phyloP scores from a whole-genome alignment of 768 basidiomycete genomes.

The Kwoniella sp. region DNA sequence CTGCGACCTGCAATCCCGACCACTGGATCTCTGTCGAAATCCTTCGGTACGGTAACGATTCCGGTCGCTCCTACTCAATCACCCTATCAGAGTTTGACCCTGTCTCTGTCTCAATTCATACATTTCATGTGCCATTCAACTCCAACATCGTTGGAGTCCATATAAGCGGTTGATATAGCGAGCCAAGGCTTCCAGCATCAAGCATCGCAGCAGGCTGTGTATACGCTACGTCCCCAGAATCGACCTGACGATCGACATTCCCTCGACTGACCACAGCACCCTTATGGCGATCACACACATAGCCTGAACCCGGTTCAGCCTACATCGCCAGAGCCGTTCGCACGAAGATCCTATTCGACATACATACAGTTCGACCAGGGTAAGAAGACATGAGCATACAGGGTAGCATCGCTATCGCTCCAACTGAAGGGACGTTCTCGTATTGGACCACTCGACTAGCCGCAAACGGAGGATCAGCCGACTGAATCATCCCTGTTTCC shows the following conservation, averaged over 20 bases:
- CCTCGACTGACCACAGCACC: not conserved
- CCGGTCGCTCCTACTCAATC: not conserved
- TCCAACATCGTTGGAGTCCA: not conserved
- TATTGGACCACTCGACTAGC: not conserved
- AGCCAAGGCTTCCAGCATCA: too few relatives aligned
- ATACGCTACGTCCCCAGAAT: not conserved
- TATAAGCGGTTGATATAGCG: too few relatives aligned
- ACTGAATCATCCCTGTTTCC: not conserved
- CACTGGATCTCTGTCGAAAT: not conserved
- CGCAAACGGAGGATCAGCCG: not conserved
- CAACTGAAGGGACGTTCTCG: not conserved
- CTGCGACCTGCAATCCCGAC: not conserved
- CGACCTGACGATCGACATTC: not conserved
- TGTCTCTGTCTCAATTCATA: not conserved
- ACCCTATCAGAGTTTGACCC: not conserved
- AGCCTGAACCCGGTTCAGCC: not conserved
- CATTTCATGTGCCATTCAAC: not conserved
- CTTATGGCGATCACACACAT: not conserved
- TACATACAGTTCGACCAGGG: not conserved
- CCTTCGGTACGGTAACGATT: not conserved
- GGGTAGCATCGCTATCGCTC: not conserved
- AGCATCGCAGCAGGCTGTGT: too few relatives aligned
- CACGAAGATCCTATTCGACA: not conserved
- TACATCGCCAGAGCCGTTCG: not conserved
- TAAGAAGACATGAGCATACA: not conserved